Evolutionary conservation across 345 rosid genomes (phyloP).

Genomic region (Brassica carinata): DNA sequence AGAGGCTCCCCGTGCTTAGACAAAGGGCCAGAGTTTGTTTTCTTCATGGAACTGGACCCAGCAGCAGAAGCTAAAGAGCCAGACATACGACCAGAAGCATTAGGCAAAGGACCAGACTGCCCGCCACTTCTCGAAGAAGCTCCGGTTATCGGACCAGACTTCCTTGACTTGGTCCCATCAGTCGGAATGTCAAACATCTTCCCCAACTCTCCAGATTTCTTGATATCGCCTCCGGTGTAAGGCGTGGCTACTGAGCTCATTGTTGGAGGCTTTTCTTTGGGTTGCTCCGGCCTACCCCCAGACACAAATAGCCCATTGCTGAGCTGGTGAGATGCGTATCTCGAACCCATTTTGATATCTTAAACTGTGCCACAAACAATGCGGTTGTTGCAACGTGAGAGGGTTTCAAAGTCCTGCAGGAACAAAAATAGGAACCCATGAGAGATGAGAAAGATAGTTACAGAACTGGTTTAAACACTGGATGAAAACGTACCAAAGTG

Average conservation of each 20-base stretch:
- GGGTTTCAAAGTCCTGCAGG: constrained; percentile 20
- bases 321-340: constrained; percentile 94
- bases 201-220: constrained; percentile 95
- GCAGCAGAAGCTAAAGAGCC: constrained; percentile 72
- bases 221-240: constrained; percentile 95
- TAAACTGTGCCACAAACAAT: constrained; percentile 12
- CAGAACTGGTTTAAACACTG: background rate
- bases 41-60: constrained; percentile 82
- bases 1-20: constrained; percentile 91
- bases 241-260: constrained; percentile 97
- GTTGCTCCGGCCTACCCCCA: constrained; percentile 88
- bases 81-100: constrained; percentile 78
- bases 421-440: constrained; percentile 9
- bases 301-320: constrained; percentile 97
- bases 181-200: constrained; percentile 95
- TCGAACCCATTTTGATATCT: constrained; percentile 73
- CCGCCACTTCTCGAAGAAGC: constrained; percentile 83
- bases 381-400: constrained; percentile 9
- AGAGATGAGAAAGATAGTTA: constrained; percentile 4
- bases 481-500: too few species aligned
- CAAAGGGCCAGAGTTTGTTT: constrained; percentile 93
- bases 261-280: constrained; percentile 87
- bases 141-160: constrained; percentile 88
- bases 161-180: constrained; percentile 92
- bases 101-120: constrained; percentile 86